These are phyloP conservation scores for Ogataea parapolymorpha DNA, from an alignment of 805 yeast species.

Conservation along the genomic window DNA sequence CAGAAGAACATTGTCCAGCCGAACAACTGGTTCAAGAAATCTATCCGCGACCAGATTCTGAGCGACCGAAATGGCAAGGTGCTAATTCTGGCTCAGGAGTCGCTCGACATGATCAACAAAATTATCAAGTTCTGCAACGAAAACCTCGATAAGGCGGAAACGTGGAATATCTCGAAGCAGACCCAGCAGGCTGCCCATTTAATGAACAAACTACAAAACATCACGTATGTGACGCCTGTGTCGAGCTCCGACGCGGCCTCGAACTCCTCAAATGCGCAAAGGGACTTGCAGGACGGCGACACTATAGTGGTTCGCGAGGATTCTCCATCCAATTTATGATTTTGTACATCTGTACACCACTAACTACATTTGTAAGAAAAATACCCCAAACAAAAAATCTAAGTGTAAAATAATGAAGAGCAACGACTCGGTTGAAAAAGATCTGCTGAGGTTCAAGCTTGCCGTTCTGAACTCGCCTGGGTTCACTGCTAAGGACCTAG, in stretches of 20 bases:
- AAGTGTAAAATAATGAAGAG: constrained; percentile 6
- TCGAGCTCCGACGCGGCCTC: constrained; percentile 4
- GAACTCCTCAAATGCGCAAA: constrained; percentile 1
- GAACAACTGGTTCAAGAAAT: constrained; percentile 26
- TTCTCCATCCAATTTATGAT: neutral
- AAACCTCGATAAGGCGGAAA: constrained; percentile 79
- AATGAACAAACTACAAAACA: constrained; percentile 26
- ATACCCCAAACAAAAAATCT: constrained; percentile 1
- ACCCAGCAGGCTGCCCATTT: constrained; percentile 27
- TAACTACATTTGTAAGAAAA: neutral
- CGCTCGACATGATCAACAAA: constrained; percentile 80
- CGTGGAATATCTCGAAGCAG: constrained; percentile 50
- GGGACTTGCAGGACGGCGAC: constrained; percentile 4
- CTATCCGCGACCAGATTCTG: constrained; percentile 28
- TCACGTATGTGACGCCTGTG: constrained; percentile 19
- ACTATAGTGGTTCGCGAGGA: constrained; percentile 5
- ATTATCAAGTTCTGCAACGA: constrained; percentile 83
- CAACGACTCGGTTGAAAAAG: constrained; percentile 17
- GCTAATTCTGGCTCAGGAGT: constrained; percentile 80
- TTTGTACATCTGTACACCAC: constrained; percentile 5
- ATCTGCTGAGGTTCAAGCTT: constrained; percentile 25
- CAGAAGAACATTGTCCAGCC: constrained; percentile 4
- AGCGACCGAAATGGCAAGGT: constrained; percentile 64
- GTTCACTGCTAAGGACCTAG: constrained; percentile 5
- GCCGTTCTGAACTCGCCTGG: constrained; percentile 17